Base-by-base conservation (phyloP, 2,329 filamentous ascomycete species). In the Curvularia eragrostidis region DNA sequence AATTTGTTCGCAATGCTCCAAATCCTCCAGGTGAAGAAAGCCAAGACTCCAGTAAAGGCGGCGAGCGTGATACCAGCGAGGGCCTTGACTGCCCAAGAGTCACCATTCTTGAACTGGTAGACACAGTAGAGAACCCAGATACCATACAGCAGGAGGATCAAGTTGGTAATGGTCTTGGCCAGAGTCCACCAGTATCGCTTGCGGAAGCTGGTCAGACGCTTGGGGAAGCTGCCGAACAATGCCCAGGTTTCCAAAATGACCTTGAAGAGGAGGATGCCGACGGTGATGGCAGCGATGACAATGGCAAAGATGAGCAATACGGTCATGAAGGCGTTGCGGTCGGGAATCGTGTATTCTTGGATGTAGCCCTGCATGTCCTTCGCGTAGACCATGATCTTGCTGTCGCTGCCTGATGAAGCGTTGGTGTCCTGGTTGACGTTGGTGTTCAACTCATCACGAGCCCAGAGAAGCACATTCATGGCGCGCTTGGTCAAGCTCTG, bases 131-230 rank as follows among this genome's bases (percentile, higher is more conserved):
- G 81, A 0, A 93, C 91, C 95, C 95, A 98, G 60, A 97, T 86
- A 61, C 95, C 92, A 78, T 98, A 99, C 2, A 98, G 85, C 18
- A 98, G 81, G 59, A 98, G 84, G 67, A 99, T 93, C 77, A 99
- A 83, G 65, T 91, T 91, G 42, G 93, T 96, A 70, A 98, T 90
- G 15, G 93, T 90, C 60, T 94, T 91, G 44, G 89, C 91, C 75
- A 99, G 89, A 54, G 93, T 87, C 65, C 91, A 90, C 95, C 95
- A 98, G 82, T 98, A 98, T 76, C 96, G 91, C 80, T 96, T 91
- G 65, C 95, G 90, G 85, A 98, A 98, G 44, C 90, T 89, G 15
- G 87, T 82, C 56, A 98, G 84, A 34, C 85, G 84, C 72, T 91
- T 84, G 12, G 95, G 93, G 73, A 98, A 96, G 59, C 82, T 91